These are phyloP conservation scores for Ceratocystis papillata DNA, from an alignment of 2,329 filamentous ascomycete species.

Conservation along the genomic window DNA sequence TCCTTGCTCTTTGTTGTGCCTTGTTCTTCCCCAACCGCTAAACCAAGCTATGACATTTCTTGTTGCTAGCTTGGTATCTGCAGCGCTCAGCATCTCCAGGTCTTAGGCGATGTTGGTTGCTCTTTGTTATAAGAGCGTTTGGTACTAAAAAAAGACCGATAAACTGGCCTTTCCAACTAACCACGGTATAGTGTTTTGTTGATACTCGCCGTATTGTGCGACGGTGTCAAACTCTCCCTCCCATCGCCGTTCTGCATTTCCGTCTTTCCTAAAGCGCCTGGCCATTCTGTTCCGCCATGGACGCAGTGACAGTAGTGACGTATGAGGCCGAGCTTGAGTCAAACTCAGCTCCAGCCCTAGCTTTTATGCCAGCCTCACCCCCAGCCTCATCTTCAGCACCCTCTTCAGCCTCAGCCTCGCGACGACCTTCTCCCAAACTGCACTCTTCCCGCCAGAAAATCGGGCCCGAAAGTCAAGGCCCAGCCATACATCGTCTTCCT, in stretches of 20 bases:
- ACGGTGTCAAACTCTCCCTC: not conserved
- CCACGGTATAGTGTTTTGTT: too few relatives aligned
- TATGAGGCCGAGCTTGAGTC: conserved; percentile 11
- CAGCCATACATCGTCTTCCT: conserved; percentile 47
- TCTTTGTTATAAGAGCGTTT: not conserved
- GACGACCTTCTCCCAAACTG: not conserved
- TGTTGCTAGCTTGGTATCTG: not conserved
- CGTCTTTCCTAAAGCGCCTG: not conserved
- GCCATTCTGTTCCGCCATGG: not conserved
- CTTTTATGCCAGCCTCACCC: not conserved
- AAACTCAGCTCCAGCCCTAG: conserved; percentile 3
- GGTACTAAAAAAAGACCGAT: not conserved
- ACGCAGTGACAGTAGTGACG: conserved; percentile 5
- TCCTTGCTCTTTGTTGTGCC: not conserved
- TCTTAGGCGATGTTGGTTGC: not conserved
- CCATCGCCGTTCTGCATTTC: not conserved
- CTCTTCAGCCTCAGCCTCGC: not conserved
- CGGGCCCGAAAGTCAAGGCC: not conserved
- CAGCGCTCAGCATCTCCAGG: not conserved
- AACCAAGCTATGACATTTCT: conserved; percentile 10
- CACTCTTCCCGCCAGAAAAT: not conserved
- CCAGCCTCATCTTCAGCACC: not conserved
- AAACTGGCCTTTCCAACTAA: too few relatives aligned
- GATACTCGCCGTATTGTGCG: too few relatives aligned
- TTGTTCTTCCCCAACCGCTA: not conserved